These are phyloP conservation scores for Ophiostoma populinum DNA, from an alignment of 2,329 filamentous ascomycete species.

Conservation along the genomic window DNA sequence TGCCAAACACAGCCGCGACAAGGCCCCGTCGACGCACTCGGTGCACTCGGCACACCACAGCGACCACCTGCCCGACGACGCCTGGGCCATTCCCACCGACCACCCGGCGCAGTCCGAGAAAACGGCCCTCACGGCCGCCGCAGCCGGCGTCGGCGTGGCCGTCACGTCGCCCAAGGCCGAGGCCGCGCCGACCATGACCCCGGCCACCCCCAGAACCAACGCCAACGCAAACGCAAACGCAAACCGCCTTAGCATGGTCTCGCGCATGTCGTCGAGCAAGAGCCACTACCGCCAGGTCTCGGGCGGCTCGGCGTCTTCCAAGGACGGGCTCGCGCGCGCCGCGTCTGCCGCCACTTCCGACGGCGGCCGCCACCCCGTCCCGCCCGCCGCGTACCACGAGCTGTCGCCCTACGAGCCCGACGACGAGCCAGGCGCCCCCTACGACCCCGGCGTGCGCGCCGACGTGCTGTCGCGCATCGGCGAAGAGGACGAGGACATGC, in stretches of 20 bases:
- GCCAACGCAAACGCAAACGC: too few species aligned
- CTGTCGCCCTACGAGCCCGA: slow-evolving; percentile 10
- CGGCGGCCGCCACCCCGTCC: not conserved
- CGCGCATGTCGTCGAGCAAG: slow-evolving; percentile 6
- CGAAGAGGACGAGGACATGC: slow-evolving; percentile 15
- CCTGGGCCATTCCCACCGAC: too few species aligned
- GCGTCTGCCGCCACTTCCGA: not conserved
- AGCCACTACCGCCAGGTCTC: slow-evolving; percentile 1
- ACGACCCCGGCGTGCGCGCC: slow-evolving; percentile 28
- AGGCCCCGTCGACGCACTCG: too few species aligned
- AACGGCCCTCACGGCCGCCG: slow-evolving; percentile 2
- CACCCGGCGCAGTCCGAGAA: too few species aligned
- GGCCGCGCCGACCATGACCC: not conserved
- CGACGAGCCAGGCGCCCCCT: slow-evolving; percentile 22
- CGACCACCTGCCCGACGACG: too few species aligned
- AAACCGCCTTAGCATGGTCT: slow-evolving; percentile 2
- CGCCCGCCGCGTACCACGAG: not conserved
- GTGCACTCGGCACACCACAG: too few species aligned
- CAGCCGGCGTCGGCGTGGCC: slow-evolving; percentile 3
- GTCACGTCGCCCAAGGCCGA: slow-evolving; percentile 1
- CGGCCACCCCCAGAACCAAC: not conserved
- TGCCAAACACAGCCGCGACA: too few species aligned
- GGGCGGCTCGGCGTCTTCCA: not conserved
- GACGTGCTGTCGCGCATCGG: slow-evolving; percentile 22
- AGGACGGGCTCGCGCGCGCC: slow-evolving; percentile 1